Evolutionary conservation across 2,329 filamentous ascomycete species (phyloP), one percentile per base, ranked within the genome.

Genomic region (Aspergillus neoniger): DNA sequence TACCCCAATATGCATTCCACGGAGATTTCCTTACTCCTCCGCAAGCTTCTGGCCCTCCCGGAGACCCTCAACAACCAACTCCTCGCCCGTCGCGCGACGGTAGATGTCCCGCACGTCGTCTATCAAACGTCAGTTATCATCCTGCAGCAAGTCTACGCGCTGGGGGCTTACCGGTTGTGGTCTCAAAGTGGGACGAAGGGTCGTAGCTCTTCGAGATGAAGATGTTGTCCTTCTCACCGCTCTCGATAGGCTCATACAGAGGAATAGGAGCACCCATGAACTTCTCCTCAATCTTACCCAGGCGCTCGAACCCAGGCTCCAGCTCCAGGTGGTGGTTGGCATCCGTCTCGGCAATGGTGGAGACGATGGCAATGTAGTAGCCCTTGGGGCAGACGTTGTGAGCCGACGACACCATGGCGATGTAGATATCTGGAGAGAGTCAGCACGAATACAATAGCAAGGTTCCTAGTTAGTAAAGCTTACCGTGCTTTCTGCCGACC

Each of bases 181-280:
- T 97, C 86, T 99, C 95, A 73, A 99, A 99, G 84, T 99, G 95
- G 77, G 91, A 96, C 66, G 91, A 96, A 56, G 96, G 92, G 74
- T 99, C 96, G 80, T 99, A 99, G 82, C 92, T 96, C 88, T 96
- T 97, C 72, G 92, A 96, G 76, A 99, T 92, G 82, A 92, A 99
- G 77, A 99, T 89, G 79, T 93, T 93, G 82, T 97, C 93, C 69
- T 88, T 90, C 69, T 82, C 83, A 65, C 95, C 95, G 72, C 89
- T 86, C 72, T 91, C 90, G 52, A 94, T 77, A 21, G 95, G 96
- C 80, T 96, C 92, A 78, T 97, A 98, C 63, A 99, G 85, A 56
- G 95, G 93, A 67, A 97, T 96, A 17, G 95, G 91, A 30, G 91
- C 81, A 25, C 92, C 91, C 90, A 96, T 92, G 81, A 98, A 99